phyloP scores from a whole-genome alignment of 208 protist genomes.

The Trypanosoma vivax region DNA sequence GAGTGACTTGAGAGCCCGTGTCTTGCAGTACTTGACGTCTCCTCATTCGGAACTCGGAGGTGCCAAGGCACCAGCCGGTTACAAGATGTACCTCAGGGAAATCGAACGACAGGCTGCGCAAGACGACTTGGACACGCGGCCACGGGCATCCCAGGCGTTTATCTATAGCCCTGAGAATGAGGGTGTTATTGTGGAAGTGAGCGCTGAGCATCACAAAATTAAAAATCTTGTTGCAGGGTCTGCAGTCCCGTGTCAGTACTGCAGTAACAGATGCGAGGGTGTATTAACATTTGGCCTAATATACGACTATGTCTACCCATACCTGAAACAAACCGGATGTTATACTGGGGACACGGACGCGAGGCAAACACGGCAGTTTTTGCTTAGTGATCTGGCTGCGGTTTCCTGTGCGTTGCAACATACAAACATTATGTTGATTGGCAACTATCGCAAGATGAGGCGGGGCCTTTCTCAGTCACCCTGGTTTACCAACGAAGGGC shows the following conservation, averaged over 20 bases:
- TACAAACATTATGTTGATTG: constrained; percentile 76
- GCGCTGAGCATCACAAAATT: constrained; percentile 47
- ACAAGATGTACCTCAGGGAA: constrained; percentile 7
- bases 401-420: constrained; percentile 44
- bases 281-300: constrained; percentile 71
- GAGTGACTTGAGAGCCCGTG: constrained; percentile 66
- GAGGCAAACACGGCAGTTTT: neutral
- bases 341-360: neutral
- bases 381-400: constrained; percentile 26
- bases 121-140: constrained; percentile 9
- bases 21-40: constrained; percentile 50
- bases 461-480: constrained; percentile 83
- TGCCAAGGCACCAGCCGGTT: constrained; percentile 1
- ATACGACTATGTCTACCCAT: constrained; percentile 69
- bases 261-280: constrained; percentile 56
- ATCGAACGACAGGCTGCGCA: constrained; percentile 22
- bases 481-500: constrained; percentile 74
- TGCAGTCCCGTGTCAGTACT: constrained; percentile 45
- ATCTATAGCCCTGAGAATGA: constrained; percentile 48
- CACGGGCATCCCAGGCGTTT: constrained; percentile 40
- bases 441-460: constrained; percentile 81
- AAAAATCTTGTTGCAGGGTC: constrained; percentile 41
- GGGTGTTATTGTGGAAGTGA: constrained; percentile 60
- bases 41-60: constrained; percentile 5
- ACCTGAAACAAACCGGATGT: constrained; percentile 40